These are phyloP conservation scores for Sisymbrium irio DNA, from an alignment of 345 rosid species.

Conservation along the genomic window DNA sequence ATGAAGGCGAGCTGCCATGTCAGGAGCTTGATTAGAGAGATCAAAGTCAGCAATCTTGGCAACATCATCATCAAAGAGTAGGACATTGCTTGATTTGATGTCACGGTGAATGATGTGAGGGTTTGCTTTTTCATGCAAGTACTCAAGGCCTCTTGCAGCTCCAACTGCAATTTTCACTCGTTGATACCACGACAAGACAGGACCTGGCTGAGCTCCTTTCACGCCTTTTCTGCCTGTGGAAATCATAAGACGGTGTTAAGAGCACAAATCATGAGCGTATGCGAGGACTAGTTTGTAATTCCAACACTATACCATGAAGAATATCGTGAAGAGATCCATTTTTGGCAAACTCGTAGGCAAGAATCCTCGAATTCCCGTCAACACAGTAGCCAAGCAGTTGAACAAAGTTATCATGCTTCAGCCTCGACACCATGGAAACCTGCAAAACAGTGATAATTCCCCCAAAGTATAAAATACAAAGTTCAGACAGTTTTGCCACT, in stretches of 20 bases:
- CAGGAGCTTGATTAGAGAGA: slow-evolving; percentile 85
- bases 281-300: no score
- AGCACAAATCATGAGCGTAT: no score
- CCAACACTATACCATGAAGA: slow-evolving; percentile 52
- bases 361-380: slow-evolving; percentile 64
- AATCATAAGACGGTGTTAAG: background rate
- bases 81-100: slow-evolving; percentile 77
- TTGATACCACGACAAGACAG: slow-evolving; percentile 66
- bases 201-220: slow-evolving; percentile 83
- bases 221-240: slow-evolving; percentile 71
- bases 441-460: slow-evolving; percentile 21
- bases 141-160: slow-evolving; percentile 79
- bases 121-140: slow-evolving; percentile 63
- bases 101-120: slow-evolving; percentile 71
- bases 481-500: no score
- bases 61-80: slow-evolving; percentile 67
- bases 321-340: slow-evolving; percentile 88
- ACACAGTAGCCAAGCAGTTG: slow-evolving; percentile 73
- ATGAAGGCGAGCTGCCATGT: slow-evolving; percentile 85
- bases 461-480: no score
- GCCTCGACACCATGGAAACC: slow-evolving; percentile 79
- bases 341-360: slow-evolving; percentile 77
- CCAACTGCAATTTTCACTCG: slow-evolving; percentile 80
- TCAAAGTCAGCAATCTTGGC: slow-evolving; percentile 83
- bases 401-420: slow-evolving; percentile 69